Evolutionary conservation across 2,329 filamentous ascomycete species (phyloP).

Genomic region (Fusarium sp.): DNA sequence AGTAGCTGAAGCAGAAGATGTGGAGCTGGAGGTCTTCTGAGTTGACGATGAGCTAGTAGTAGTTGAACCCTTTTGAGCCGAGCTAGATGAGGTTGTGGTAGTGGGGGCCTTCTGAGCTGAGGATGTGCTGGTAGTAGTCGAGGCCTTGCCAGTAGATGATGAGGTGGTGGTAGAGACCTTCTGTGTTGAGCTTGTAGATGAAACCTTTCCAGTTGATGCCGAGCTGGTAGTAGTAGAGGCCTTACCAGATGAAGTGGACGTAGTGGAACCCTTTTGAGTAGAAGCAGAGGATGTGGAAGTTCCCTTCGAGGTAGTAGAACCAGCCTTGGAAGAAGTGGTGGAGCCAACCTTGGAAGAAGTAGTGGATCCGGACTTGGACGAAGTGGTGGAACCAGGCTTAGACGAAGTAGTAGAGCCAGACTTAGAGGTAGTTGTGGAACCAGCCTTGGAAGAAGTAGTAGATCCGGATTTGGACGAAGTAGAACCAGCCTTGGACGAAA

Average conservation of each 20-base stretch:
- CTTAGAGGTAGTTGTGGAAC: neutral
- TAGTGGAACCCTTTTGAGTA: neutral
- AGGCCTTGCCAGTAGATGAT: neutral
- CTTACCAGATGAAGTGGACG: neutral
- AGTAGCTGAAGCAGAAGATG: neutral
- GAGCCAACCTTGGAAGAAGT: neutral
- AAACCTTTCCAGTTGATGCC: neutral
- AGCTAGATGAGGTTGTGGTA: too few relatives aligned
- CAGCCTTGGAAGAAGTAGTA: neutral
- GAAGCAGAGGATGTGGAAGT: neutral
- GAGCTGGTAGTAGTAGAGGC: neutral
- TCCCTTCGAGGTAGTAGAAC: neutral
- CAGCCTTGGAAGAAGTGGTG: neutral
- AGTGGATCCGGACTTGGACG: neutral
- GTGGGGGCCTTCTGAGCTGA: slow-evolving; percentile 1
- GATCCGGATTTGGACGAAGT: too few relatives aligned
- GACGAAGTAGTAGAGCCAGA: too few relatives aligned
- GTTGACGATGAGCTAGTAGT: too few relatives aligned
- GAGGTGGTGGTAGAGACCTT: neutral
- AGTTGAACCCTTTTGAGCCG: too few relatives aligned
- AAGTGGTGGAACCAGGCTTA: too few relatives aligned
- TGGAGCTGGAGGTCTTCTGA: neutral
- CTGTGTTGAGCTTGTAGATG: neutral
- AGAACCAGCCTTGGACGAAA: too few relatives aligned
- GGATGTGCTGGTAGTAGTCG: neutral